Evolutionary conservation across 345 rosid species (phyloP), one percentile per base, ranked within the genome.

Genomic region (Psidium guajava): DNA sequence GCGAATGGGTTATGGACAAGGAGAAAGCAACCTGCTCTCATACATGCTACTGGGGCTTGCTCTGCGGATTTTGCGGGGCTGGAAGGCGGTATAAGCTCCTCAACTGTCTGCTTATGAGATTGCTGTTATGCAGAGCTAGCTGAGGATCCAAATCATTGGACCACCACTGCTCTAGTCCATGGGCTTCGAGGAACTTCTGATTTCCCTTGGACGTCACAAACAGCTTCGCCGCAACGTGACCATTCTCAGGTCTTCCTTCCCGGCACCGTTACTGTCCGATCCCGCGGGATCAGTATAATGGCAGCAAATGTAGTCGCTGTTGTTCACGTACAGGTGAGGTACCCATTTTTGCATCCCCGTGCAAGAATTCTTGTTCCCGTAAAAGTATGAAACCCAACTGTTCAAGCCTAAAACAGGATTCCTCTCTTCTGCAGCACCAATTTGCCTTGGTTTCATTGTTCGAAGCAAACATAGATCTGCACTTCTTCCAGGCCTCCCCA

Each of bases 151-250:
- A 87, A 84, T 96, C 93, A 85, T 97, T 93, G 0, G 99, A 96
- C 99, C 99, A 96, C 99, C 99, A 96, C 81, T 97, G 99, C 87
- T 97, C 98, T 64, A 97, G 77, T 44, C 99, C 98, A 54, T 96
- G 99, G 52, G 99, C 99, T 90, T 97, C 98, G 0, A 86, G 89
- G 90, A 95, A 94, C 91, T 90, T 95, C 90, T 97, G 98, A 82
- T 96, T 96, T 87, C 98, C 98, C 88, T 95, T 96, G 0, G 98
- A 95, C 93, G 86, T 90, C 40, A 97, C 98, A 56, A 96, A 97
- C 88, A 97, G 91, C 93, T 96, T 97, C 0, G 97, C 98, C 15
- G 95, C 92, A 57, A 86, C 95, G 54, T 91, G 92, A 53, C 77
- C 91, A 28, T 85, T 91, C 25, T 86, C 81, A 15, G 88, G 83